Evolutionary conservation across 371 early-diverging fungal genomes (phyloP).

Genomic region (Mortierella sp.): DNA sequence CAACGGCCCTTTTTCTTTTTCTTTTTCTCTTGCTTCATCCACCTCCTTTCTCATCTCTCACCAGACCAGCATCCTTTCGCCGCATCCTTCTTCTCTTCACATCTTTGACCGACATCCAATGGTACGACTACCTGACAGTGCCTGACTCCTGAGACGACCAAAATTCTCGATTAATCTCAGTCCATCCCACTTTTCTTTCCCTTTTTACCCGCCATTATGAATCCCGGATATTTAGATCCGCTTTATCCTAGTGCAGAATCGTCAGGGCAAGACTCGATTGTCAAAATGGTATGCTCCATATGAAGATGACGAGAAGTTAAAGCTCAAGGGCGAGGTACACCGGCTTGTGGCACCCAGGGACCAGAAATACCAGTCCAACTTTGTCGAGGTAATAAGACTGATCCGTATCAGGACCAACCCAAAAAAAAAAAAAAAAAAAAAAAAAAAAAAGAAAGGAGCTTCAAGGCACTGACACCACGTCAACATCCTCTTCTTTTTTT

Average conservation of each 20-base stretch:
- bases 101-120: neutral
- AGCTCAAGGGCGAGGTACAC: conserved; percentile 95
- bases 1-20: neutral
- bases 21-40: neutral
- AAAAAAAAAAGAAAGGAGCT: neutral
- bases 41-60: neutral
- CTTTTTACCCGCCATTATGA: neutral
- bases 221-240: conserved; percentile 71
- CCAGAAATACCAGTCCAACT: conserved; percentile 95
- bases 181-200: neutral
- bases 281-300: conserved; percentile 96
- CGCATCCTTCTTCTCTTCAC: neutral
- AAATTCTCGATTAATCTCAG: neutral
- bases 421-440: neutral
- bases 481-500: neutral
- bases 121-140: neutral
- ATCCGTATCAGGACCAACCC: neutral
- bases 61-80: neutral
- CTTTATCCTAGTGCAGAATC: conserved; percentile 96
- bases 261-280: conserved; percentile 97
- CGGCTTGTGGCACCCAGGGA: conserved; percentile 95
- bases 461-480: neutral
- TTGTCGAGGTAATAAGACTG: conserved; percentile 84
- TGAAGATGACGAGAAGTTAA: conserved; percentile 93
- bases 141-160: too few relatives aligned